Base-by-base conservation (phyloP, 148 eudicot species). In the Talinum fruticosum region DNA sequence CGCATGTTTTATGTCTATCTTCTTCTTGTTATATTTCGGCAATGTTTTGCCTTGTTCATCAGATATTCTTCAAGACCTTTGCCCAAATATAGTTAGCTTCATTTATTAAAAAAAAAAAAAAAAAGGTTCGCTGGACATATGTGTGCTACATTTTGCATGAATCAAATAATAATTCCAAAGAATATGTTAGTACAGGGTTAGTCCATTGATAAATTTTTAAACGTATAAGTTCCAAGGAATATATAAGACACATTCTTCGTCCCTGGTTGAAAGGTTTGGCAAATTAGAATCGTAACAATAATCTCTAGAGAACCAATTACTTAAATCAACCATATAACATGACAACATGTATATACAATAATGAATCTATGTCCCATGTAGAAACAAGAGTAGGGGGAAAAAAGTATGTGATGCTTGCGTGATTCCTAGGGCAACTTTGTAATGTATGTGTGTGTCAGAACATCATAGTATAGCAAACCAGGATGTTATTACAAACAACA, bases 71-170 rank as follows among this genome's bases (percentile, higher is more conserved):
- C 61, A 33, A 36, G 21, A 2, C 71, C 37, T 74, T 24, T 61
- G 75, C 70, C 51, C 74, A n/a, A 62, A 54, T 74, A 71, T 71
- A 75, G 79, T 75, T 68, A 33, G 44, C 5, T n/a, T n/a, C n/a
- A n/a, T n/a, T n/a, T n/a, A n/a, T n/a, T n/a, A n/a, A n/a, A n/a
- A n/a, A n/a, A n/a, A n/a, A n/a, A n/a, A n/a, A n/a, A n/a, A n/a
- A n/a, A n/a, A n/a, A n/a, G n/a, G n/a, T n/a, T n/a, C n/a, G n/a
- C n/a, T n/a, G n/a, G n/a, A n/a, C n/a, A n/a, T n/a, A n/a, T n/a
- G n/a, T n/a, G n/a, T n/a, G n/a, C n/a, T n/a, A n/a, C n/a, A n/a
- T n/a, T n/a, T 41, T 41, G 45, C 45, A 41, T 41, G 45, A 41
- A 41, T 41, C n/a, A n/a, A n/a, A n/a, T n/a, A n/a, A n/a, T n/a